Percentiles rank a stretch among this genome's conserved stretches.
These are phyloP conservation scores for Apiospora malaysiana DNA, from an alignment of 2,329 filamentous ascomycete species.

Conservation along the genomic window DNA sequence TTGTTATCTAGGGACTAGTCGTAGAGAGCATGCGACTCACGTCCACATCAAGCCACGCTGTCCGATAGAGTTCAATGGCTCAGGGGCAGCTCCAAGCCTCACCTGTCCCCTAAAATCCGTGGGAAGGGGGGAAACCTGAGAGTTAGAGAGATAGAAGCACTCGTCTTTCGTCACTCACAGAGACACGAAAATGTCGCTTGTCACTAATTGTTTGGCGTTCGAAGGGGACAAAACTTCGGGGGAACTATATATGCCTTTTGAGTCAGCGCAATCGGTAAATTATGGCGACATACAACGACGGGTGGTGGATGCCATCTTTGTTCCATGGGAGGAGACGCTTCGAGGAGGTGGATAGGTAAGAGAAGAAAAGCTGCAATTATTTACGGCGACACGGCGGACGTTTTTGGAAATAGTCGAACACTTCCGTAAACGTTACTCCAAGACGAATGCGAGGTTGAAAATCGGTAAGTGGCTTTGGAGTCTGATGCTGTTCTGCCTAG, in stretches of 20 bases:
- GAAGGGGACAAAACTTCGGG: no score
- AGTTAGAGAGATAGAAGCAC: background rate
- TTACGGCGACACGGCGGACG: background rate
- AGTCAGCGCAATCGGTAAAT: background rate
- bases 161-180: background rate
- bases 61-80: background rate
- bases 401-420: background rate
- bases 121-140: background rate
- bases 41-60: background rate
- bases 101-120: background rate
- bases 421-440: background rate
- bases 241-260: background rate
- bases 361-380: background rate
- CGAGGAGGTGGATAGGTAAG: background rate
- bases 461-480: background rate
- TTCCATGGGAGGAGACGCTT: no score
- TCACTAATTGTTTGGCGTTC: background rate
- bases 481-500: background rate
- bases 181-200: background rate
- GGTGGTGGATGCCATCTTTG: background rate
- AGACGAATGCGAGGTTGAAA: background rate
- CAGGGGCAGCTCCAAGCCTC: conserved; percentile 7
- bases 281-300: background rate
- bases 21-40: background rate
- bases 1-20: background rate